Base-by-base conservation (phyloP, 2,329 filamentous ascomycete genomes). In the Diplodia scrobiculata region DNA sequence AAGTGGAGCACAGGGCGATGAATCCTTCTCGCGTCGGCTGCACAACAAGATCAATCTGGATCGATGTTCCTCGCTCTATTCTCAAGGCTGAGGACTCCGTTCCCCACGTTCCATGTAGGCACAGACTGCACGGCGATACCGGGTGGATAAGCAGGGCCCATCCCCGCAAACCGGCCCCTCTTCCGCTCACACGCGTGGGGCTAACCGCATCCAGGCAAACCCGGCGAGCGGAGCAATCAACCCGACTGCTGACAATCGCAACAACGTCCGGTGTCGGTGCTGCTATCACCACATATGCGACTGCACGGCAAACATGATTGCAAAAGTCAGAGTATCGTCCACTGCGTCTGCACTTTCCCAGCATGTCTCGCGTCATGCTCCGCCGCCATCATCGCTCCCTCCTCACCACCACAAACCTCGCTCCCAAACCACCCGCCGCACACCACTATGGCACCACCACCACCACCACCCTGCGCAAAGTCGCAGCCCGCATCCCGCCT, bases 401-500 rank as follows among this genome's bases (percentile, higher is more conserved):
- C 38, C 27, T n/a, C 58, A 50, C 27, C 17, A 47, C 14, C 38
- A 60, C 13, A 9, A 60, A 32, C 6, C 9, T 34, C 38, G 10
- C 10, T 14, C 59, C 10, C n/a, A 32, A 7, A 7, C n/a, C 50
- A 25, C 14, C 9, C 48, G 34, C 11, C 21, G 11, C 58, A 19
- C 41, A 10, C 54, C 38, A 59, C 27, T n/a, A 60, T 41, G 25
- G 17, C 41, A 50, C 5, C 58, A 36, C n/a, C 58, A 10, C 41
- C 27, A 10, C 27, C 14, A 29, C n/a, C 41, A 11, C 27, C n/a
- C 58, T n/a, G 17, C 58, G 41, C 58, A 62, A 50, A 47, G 27
- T 60, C 14, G 7, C 27, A 32, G 14, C 19, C 48, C 69, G 73
- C 41, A 78, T 82, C 65, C 82, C 83, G 3, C 66, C 68, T 14